Conservation (phyloP, 176 grass and related monocot genomes). For the Carex myosuroides region DNA sequence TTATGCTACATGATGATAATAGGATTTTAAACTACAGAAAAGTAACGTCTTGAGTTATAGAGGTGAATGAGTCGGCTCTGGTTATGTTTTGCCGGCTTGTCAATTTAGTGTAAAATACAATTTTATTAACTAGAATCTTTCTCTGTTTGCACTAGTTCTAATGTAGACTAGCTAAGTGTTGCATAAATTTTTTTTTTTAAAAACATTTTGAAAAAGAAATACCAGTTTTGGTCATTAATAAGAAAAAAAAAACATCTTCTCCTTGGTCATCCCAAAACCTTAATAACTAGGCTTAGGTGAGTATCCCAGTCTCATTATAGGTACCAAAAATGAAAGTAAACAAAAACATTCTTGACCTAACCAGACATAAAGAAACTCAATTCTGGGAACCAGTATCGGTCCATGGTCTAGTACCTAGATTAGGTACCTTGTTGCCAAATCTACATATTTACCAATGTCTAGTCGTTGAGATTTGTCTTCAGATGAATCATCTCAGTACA, state of each 20-base stretch:
- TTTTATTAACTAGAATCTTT: not conserved
- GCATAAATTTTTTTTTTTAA: not conserved
- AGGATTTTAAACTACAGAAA: not conserved
- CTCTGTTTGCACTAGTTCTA: not conserved
- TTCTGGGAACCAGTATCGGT: not conserved
- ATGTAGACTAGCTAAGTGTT: not conserved
- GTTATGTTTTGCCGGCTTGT: not conserved
- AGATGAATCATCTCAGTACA: constrained; percentile 29
- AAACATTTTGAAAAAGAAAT: not conserved
- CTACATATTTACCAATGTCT: constrained; percentile 12
- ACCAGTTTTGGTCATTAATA: not conserved
- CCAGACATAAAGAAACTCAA: not conserved
- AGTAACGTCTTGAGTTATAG: not conserved
- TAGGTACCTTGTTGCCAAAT: constrained; percentile 46
- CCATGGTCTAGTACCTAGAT: not conserved
- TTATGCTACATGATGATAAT: not conserved
- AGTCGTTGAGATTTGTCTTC: constrained; percentile 33
- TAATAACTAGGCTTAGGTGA: not conserved
- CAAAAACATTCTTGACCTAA: not conserved
- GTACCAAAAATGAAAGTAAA: not conserved
- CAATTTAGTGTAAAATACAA: not conserved
- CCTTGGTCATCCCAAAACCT: not conserved
- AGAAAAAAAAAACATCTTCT: not conserved
- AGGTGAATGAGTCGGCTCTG: not conserved
- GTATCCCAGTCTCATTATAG: not conserved